Conservation (phyloP, 2,329 filamentous ascomycete genomes). For the Fusarium piperis region DNA sequence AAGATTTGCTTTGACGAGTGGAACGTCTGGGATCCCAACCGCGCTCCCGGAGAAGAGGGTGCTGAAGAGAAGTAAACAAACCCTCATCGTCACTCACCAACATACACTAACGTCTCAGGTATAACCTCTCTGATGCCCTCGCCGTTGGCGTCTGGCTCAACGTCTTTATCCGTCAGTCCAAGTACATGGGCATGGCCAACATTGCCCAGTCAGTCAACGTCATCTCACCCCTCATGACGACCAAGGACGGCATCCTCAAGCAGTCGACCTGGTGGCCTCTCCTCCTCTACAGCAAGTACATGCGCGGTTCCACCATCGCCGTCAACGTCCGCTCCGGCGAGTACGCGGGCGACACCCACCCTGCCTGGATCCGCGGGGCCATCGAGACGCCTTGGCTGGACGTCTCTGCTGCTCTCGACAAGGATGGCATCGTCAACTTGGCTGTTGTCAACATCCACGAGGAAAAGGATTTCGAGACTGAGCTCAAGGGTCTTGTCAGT, state of each 20-base stretch:
- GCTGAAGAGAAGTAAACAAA: constrained; percentile 68
- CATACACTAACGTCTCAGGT: constrained; percentile 44
- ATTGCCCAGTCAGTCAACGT: constrained; percentile 83
- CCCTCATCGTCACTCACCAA: not conserved
- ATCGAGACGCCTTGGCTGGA: constrained; percentile 78
- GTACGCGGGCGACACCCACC: constrained; percentile 74
- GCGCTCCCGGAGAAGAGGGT: constrained; percentile 75
- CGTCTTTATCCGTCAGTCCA: constrained; percentile 77
- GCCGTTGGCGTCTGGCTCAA: constrained; percentile 82
- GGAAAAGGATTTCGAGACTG: constrained; percentile 65
- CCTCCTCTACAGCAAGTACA: constrained; percentile 63
- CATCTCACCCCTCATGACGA: constrained; percentile 80
- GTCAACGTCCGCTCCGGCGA: constrained; percentile 70
- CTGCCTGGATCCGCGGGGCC: constrained; percentile 70
- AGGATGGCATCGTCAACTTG: constrained; percentile 69
- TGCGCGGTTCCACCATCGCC: constrained; percentile 77
- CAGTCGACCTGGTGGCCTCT: constrained; percentile 82
- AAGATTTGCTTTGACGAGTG: constrained; percentile 87
- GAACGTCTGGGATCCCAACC: constrained; percentile 82
- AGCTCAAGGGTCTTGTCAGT: constrained; percentile 61
- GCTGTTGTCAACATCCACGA: constrained; percentile 79
- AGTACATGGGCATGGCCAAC: constrained; percentile 79
- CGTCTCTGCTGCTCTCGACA: constrained; percentile 68
- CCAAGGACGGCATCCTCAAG: constrained; percentile 68
- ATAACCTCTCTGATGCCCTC: constrained; percentile 79